phyloP scores from a whole-genome alignment of 2,329 filamentous ascomycete species.

The Tothia fuscella region DNA sequence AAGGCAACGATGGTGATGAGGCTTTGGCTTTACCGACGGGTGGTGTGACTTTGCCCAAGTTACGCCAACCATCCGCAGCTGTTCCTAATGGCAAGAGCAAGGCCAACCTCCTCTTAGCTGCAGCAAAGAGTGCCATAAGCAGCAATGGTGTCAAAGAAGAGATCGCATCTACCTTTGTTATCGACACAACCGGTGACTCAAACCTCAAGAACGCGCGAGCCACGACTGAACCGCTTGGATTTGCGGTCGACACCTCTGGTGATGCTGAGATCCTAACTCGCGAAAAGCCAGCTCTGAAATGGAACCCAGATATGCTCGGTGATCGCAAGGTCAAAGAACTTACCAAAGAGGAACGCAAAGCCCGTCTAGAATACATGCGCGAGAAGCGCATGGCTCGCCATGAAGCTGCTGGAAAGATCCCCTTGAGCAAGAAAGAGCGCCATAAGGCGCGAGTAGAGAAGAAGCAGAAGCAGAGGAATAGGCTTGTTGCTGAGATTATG shows the following conservation, averaged over 20 bases:
- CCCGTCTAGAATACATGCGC: slow-evolving; percentile 6
- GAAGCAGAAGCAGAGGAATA: slow-evolving; percentile 5
- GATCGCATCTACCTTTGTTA: neutral
- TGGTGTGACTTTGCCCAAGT: neutral
- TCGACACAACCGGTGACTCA: slow-evolving; percentile 2
- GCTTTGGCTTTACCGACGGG: neutral
- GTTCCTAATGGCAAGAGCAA: neutral
- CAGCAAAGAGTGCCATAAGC: neutral
- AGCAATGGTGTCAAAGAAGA: neutral
- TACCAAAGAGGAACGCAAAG: slow-evolving; percentile 4
- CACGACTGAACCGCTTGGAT: neutral
- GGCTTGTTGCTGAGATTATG: slow-evolving; percentile 3
- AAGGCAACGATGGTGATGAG: neutral
- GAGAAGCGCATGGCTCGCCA: neutral
- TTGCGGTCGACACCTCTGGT: neutral
- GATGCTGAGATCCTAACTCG: slow-evolving; percentile 1
- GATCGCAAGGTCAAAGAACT: slow-evolving; percentile 7
- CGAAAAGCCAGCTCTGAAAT: neutral
- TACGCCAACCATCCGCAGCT: no score
- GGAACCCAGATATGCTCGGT: slow-evolving; percentile 5
- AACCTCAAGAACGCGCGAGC: neutral
- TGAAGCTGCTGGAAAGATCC: neutral
- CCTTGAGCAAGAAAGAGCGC: slow-evolving; percentile 4
- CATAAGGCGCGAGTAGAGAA: slow-evolving; percentile 4
- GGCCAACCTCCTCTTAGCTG: neutral